These are phyloP conservation scores for Blastomyces gilchristii DNA, from an alignment of 2,329 filamentous ascomycete genomes.

Conservation along the genomic window DNA sequence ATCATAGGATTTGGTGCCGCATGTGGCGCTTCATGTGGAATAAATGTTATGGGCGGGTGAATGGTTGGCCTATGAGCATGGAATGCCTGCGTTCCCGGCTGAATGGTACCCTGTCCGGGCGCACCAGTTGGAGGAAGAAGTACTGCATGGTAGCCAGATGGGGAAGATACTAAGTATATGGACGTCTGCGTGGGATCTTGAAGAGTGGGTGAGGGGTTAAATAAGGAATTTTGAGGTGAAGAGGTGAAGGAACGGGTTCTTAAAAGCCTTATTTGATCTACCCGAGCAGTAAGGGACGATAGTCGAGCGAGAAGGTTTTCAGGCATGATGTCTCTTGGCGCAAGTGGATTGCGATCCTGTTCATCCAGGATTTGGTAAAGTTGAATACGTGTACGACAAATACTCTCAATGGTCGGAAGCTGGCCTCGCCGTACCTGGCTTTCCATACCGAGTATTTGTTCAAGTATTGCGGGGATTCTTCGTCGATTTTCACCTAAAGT, in stretches of 20 bases:
- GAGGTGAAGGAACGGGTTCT: slow-evolving; percentile 12
- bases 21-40: slow-evolving; percentile 5
- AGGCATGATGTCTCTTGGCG: slow-evolving; percentile 20
- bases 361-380: slow-evolving; percentile 26
- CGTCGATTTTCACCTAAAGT: slow-evolving; percentile 6
- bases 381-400: slow-evolving; percentile 23
- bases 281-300: slow-evolving; percentile 23
- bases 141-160: slow-evolving; percentile 37
- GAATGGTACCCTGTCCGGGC: slow-evolving; percentile 11
- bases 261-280: slow-evolving; percentile 24
- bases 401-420: slow-evolving; percentile 23
- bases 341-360: slow-evolving; percentile 21
- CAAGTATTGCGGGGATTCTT: slow-evolving; percentile 17
- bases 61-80: not conserved
- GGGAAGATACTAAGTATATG: slow-evolving; percentile 37
- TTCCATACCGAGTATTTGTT: slow-evolving; percentile 22
- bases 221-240: slow-evolving; percentile 16
- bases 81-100: not conserved
- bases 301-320: slow-evolving; percentile 24
- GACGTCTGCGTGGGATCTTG: slow-evolving; percentile 14
- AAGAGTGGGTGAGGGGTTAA: slow-evolving; percentile 7
- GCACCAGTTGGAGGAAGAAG: slow-evolving; percentile 32
- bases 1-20: not conserved
- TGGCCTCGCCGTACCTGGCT: slow-evolving; percentile 22
- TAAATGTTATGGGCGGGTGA: not conserved